phyloP scores from a whole-genome alignment of 2,329 filamentous ascomycete genomes.

The Epichloe gansuensis region DNA sequence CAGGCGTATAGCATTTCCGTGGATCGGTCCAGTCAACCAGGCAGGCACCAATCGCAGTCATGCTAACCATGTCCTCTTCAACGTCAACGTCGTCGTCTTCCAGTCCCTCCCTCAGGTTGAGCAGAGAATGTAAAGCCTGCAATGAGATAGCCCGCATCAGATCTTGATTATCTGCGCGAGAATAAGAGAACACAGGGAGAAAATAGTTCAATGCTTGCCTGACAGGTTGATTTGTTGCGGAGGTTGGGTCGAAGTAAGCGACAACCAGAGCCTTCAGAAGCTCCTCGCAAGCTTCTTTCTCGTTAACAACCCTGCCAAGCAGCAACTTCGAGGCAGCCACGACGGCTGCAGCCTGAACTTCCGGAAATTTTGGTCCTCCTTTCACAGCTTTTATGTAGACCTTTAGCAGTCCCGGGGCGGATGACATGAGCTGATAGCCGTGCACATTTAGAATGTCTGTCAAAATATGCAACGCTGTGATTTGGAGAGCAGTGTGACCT shows the following conservation, averaged over 20 bases:
- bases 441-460: conserved; percentile 89
- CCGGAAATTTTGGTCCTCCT: conserved; percentile 52
- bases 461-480: conserved; percentile 81
- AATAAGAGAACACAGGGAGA: conserved; percentile 88
- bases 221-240: conserved; percentile 65
- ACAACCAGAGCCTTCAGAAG: conserved; percentile 77
- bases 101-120: conserved; percentile 57
- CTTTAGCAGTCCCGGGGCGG: conserved; percentile 62
- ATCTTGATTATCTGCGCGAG: conserved; percentile 67
- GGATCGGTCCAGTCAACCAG: conserved; percentile 94
- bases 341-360: conserved; percentile 71
- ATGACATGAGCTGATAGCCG: conserved; percentile 61
- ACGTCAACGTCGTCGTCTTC: conserved; percentile 68
- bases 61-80: conserved; percentile 65
- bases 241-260: conserved; percentile 81
- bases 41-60: conserved; percentile 67
- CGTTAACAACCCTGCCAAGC: conserved; percentile 64
- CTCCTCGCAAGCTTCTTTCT: conserved; percentile 53
- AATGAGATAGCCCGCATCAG: conserved; percentile 67
- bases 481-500: conserved; percentile 79
- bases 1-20: conserved; percentile 55
- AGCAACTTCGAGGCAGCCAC: conserved; percentile 78
- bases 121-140: conserved; percentile 61
- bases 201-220: conserved; percentile 87
- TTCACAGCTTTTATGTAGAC: conserved; percentile 76